These are phyloP conservation scores for Tillandsia fasciculata DNA, from an alignment of 176 grass and related monocot genomes.

Conservation along the genomic window DNA sequence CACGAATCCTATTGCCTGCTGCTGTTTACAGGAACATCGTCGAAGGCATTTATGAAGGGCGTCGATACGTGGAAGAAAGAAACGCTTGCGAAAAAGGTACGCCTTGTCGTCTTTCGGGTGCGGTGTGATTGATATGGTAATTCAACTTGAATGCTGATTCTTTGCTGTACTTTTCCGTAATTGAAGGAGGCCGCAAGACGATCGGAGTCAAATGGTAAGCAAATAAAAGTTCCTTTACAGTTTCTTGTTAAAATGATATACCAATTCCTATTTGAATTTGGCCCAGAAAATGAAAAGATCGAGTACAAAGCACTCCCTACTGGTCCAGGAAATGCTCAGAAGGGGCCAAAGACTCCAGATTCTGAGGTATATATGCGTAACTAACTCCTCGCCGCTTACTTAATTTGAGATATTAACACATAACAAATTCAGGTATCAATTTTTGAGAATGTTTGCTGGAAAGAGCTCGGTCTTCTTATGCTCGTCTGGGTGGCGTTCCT, in stretches of 20 bases:
- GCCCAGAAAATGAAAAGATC: slow-evolving; percentile 31
- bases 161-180: not conserved
- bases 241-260: not conserved
- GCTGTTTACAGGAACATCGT: slow-evolving; percentile 53
- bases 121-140: not conserved
- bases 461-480: slow-evolving; percentile 70
- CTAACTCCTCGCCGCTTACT: not conserved
- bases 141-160: not conserved
- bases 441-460: slow-evolving; percentile 71
- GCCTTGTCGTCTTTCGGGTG: slow-evolving; percentile 6
- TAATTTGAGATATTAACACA: not conserved
- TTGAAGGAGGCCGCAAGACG: slow-evolving; percentile 52
- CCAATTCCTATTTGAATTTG: slow-evolving; percentile 14
- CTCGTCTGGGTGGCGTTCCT: slow-evolving; percentile 84
- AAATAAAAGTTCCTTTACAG: not conserved
- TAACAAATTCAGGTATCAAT: slow-evolving; percentile 37
- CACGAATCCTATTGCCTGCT: not conserved
- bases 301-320: slow-evolving; percentile 64
- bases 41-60: slow-evolving; percentile 81
- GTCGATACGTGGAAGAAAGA: slow-evolving; percentile 97
- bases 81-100: slow-evolving; percentile 51
- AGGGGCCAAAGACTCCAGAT: slow-evolving; percentile 27
- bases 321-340: slow-evolving; percentile 43
- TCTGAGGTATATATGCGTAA: slow-evolving; percentile 36
- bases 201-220: slow-evolving; percentile 44